Evolutionary conservation across 805 yeast genomes (phyloP).

Genomic region (Candida methanosorbosa): DNA sequence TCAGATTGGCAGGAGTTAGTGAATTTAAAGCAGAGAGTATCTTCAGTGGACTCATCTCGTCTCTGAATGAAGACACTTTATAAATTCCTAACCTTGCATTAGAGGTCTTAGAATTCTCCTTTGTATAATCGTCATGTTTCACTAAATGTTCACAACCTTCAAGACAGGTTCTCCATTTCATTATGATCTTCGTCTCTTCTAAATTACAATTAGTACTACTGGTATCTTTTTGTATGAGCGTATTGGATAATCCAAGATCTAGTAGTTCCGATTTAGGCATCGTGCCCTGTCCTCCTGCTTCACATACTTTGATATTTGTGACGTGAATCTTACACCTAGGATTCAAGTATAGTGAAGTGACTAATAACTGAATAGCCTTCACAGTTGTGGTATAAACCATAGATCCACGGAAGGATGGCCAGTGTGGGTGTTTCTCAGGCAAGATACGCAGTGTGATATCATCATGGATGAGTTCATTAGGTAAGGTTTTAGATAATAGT

Average conservation of each 20-base stretch:
- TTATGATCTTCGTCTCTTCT: conserved; percentile 34
- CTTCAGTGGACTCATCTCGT: neutral
- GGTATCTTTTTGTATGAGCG: neutral
- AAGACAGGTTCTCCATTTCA: conserved; percentile 51
- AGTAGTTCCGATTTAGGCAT: conserved; percentile 3
- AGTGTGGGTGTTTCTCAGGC: conserved; percentile 43
- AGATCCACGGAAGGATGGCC: conserved; percentile 50
- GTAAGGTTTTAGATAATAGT: conserved; percentile 36
- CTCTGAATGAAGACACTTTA: conserved; percentile 12
- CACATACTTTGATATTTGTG: conserved; percentile 25
- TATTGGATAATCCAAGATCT: neutral
- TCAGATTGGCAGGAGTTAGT: neutral
- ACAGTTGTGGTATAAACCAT: conserved; percentile 47
- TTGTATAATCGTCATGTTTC: conserved; percentile 3
- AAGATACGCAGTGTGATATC: conserved; percentile 44
- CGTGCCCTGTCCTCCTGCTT: conserved; percentile 15
- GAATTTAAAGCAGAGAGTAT: neutral
- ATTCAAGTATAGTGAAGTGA: conserved; percentile 48
- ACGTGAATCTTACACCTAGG: conserved; percentile 48
- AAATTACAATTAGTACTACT: neutral
- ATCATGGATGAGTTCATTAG: conserved; percentile 33
- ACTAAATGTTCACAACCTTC: conserved; percentile 42
- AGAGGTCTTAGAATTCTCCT: neutral
- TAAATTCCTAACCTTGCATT: conserved; percentile 18
- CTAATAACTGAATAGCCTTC: conserved; percentile 44